phyloP scores from a whole-genome alignment of 2,329 filamentous ascomycete species.

The Arthrobotrys pseudoclavata region DNA sequence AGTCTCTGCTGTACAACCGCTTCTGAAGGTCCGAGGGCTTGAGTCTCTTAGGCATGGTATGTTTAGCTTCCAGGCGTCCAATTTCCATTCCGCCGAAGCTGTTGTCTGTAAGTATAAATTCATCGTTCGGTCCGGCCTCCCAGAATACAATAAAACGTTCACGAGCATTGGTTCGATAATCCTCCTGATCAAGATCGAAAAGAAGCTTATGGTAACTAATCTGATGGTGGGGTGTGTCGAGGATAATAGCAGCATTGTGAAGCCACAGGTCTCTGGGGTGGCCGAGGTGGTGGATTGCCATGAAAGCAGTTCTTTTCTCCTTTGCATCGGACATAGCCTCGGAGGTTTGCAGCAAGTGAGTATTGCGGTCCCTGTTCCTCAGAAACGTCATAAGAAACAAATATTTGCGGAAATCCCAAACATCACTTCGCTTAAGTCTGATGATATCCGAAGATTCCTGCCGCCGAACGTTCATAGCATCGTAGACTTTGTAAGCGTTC shows the following conservation, averaged over 20 bases:
- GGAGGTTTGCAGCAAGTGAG: conserved; percentile 62
- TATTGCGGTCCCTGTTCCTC: conserved; percentile 62
- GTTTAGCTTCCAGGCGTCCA: conserved; percentile 63
- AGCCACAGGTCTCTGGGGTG: conserved; percentile 64
- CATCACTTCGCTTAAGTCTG: conserved; percentile 60
- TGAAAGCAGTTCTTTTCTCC: conserved; percentile 62
- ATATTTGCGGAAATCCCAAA: conserved; percentile 63
- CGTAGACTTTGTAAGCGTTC: conserved; percentile 54
- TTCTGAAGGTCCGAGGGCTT: conserved; percentile 62
- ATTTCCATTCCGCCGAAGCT: conserved; percentile 64
- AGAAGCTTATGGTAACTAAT: conserved; percentile 61
- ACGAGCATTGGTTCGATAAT: conserved; percentile 63
- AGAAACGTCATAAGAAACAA: conserved; percentile 63
- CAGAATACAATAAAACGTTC: conserved; percentile 64
- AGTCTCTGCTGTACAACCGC: conserved; percentile 63
- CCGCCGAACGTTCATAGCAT: conserved; percentile 45
- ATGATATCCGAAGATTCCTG: conserved; percentile 42
- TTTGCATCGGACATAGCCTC: conserved; percentile 63
- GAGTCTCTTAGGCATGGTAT: conserved; percentile 63
- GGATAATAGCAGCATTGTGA: conserved; percentile 61
- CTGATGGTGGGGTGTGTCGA: conserved; percentile 63
- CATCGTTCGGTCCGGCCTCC: conserved; percentile 63
- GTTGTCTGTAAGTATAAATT: conserved; percentile 64
- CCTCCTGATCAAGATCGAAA: conserved; percentile 63
- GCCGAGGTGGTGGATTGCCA: conserved; percentile 62